Conservation (phyloP, 805 yeast species). For the Saitoella complicata region DNA sequence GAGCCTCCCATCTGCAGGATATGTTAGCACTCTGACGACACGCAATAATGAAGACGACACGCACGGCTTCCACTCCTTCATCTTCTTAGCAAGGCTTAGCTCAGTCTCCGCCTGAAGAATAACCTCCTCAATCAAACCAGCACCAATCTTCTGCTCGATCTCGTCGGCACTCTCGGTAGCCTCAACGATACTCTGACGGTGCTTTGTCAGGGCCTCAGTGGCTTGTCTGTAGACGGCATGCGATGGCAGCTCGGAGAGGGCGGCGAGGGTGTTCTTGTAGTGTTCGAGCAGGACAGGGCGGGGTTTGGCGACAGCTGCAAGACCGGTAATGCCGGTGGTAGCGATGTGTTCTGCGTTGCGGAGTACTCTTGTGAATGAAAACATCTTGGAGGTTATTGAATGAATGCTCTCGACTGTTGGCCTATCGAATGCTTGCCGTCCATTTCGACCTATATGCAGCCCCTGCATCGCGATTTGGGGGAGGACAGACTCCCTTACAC, state of each 20-base stretch:
- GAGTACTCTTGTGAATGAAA: background rate
- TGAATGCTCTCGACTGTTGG: too few relatives aligned
- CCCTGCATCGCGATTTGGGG: too few relatives aligned
- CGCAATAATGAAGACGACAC: background rate
- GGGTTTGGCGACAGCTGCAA: slow-evolving; percentile 68
- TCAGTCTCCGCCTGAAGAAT: slow-evolving; percentile 73
- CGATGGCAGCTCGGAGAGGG: slow-evolving; percentile 48
- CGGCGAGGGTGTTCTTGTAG: slow-evolving; percentile 50
- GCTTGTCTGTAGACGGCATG: slow-evolving; percentile 64
- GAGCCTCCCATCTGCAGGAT: too few relatives aligned
- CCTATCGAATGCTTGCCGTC: too few relatives aligned
- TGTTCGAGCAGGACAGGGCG: slow-evolving; percentile 59
- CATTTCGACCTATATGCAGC: too few relatives aligned
- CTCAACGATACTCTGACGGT: slow-evolving; percentile 54
- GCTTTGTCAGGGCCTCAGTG: slow-evolving; percentile 51
- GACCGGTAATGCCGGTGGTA: slow-evolving; percentile 71
- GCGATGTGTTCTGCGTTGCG: background rate
- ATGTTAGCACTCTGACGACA: too few relatives aligned
- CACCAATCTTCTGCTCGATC: slow-evolving; percentile 61
- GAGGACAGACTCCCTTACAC: too few relatives aligned
- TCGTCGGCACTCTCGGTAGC: slow-evolving; percentile 40
- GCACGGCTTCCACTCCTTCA: slow-evolving; percentile 44
- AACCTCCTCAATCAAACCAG: slow-evolving; percentile 72
- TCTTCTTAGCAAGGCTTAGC: slow-evolving; percentile 44
- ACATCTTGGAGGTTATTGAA: too few relatives aligned